phyloP scores from a whole-genome alignment of 148 eudicot species.

The Linanthus parryae region DNA sequence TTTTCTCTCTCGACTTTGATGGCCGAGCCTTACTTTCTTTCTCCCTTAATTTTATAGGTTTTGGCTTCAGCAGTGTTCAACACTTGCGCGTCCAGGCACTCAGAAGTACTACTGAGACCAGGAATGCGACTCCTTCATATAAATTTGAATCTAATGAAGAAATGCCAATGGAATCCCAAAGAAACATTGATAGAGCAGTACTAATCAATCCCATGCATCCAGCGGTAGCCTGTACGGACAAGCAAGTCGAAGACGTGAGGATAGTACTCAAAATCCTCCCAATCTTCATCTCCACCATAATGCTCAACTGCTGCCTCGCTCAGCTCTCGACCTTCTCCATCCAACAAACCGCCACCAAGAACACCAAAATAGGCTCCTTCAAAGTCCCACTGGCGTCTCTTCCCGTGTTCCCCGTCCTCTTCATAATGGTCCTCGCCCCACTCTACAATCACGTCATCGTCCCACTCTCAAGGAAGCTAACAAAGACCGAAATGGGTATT shows the following conservation, averaged over 20 bases:
- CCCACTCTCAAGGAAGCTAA: slow-evolving; percentile 48
- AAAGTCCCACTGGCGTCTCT: slow-evolving; percentile 85
- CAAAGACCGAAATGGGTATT: slow-evolving; percentile 64
- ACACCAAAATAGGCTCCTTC: slow-evolving; percentile 55
- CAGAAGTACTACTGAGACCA: slow-evolving; percentile 23
- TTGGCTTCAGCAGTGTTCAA: slow-evolving; percentile 45
- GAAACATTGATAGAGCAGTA: slow-evolving; percentile 44
- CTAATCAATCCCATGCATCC: slow-evolving; percentile 22
- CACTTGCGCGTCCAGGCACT: slow-evolving; percentile 25
- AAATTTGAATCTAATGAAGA: slow-evolving; percentile 14
- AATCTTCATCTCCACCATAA: slow-evolving; percentile 67
- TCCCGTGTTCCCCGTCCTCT: slow-evolving; percentile 74
- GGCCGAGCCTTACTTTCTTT: no score
- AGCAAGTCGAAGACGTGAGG: slow-evolving; percentile 67
- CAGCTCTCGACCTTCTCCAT: slow-evolving; percentile 92
- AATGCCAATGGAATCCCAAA: slow-evolving; percentile 16
- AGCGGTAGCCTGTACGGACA: slow-evolving; percentile 35
- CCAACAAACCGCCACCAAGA: slow-evolving; percentile 94
- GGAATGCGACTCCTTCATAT: slow-evolving; percentile 23
- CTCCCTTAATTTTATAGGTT: no score
- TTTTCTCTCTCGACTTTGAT: no score
- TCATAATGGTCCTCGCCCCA: slow-evolving; percentile 76
- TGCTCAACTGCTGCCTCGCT: slow-evolving; percentile 93
- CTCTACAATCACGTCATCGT: slow-evolving; percentile 52
- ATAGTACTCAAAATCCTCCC: slow-evolving; percentile 56